Conservation (phyloP, 768 basidiomycete genomes). For the Rhodotorula paludigena region DNA sequence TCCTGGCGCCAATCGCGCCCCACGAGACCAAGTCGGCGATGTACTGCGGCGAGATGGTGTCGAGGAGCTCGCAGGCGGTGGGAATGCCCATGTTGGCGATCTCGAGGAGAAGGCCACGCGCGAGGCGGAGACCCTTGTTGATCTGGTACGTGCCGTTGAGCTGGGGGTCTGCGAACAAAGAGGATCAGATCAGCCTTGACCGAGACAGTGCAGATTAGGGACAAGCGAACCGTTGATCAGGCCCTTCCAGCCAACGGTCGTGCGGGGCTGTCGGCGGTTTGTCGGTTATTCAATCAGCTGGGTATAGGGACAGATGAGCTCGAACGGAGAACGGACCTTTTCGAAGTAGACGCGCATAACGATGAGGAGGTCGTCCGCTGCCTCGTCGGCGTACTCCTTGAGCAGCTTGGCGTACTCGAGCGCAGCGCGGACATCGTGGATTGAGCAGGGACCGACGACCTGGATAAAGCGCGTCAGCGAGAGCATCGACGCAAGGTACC, state of each 20-base stretch:
- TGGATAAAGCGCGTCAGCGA: not conserved
- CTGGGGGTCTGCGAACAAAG: conserved; percentile 59
- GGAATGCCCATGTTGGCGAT: conserved; percentile 74
- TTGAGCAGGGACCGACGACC: conserved; percentile 72
- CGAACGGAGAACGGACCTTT: conserved; percentile 51
- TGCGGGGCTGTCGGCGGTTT: conserved; percentile 52
- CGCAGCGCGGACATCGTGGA: conserved; percentile 55
- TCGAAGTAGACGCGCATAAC: conserved; percentile 97
- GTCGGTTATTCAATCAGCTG: not conserved
- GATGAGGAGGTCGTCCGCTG: conserved; percentile 81
- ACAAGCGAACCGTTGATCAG: conserved; percentile 72
- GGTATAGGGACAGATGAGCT: not conserved
- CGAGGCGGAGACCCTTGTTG: conserved; percentile 87
- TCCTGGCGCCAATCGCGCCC: conserved; percentile 77
- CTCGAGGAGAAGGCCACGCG: conserved; percentile 78
- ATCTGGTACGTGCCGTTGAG: conserved; percentile 88
- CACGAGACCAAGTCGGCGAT: conserved; percentile 89
- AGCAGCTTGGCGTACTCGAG: conserved; percentile 71
- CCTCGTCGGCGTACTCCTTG: conserved; percentile 68
- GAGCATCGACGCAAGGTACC: not conserved
- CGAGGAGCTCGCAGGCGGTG: conserved; percentile 91
- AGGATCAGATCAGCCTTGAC: not conserved
- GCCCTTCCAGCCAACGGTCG: conserved; percentile 98
- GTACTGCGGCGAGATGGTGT: conserved; percentile 62
- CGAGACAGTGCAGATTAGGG: not conserved